phyloP scores from a whole-genome alignment of 1,139 yeast genomes.

The Saccharomycopsis phalli region DNA sequence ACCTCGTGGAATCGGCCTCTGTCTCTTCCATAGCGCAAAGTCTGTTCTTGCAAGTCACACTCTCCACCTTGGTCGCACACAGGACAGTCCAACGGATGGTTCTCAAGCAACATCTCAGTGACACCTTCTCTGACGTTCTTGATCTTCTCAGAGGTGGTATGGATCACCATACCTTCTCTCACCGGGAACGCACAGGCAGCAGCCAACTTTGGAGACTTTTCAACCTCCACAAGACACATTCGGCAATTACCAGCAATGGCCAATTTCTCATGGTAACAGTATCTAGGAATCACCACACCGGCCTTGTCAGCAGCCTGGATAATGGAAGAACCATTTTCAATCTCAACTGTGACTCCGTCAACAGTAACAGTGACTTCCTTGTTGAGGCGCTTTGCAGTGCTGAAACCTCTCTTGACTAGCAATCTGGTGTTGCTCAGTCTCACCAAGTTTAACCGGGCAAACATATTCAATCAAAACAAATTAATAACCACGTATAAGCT shows the following conservation, averaged over 20 bases:
- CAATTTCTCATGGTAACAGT: conserved; percentile 85
- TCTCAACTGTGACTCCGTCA: conserved; percentile 68
- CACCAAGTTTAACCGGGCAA: conserved; percentile 1
- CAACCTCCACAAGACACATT: conserved; percentile 89
- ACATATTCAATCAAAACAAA: too few species aligned
- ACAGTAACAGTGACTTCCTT: conserved; percentile 69
- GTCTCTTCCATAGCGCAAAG: conserved; percentile 76
- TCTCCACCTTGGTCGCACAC: conserved; percentile 95
- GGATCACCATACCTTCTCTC: conserved; percentile 80
- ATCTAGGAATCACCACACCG: conserved; percentile 80
- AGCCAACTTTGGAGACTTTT: conserved; percentile 81
- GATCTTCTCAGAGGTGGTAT: conserved; percentile 72
- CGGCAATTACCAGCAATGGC: conserved; percentile 95
- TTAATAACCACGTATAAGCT: too few species aligned
- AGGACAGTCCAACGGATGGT: conserved; percentile 91
- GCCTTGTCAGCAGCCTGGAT: conserved; percentile 92
- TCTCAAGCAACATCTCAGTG: conserved; percentile 79
- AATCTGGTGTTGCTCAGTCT: neutral
- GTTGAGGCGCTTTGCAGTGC: conserved; percentile 24
- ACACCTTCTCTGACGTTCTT: conserved; percentile 86
- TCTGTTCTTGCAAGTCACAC: conserved; percentile 86
- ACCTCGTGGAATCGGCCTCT: conserved; percentile 80
- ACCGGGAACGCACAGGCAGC: conserved; percentile 93
- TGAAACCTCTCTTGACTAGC: conserved; percentile 22
- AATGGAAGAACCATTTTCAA: conserved; percentile 82